These are phyloP conservation scores for Oryza brachyantha DNA, from an alignment of 176 grass and related monocot species.

Conservation along the genomic window DNA sequence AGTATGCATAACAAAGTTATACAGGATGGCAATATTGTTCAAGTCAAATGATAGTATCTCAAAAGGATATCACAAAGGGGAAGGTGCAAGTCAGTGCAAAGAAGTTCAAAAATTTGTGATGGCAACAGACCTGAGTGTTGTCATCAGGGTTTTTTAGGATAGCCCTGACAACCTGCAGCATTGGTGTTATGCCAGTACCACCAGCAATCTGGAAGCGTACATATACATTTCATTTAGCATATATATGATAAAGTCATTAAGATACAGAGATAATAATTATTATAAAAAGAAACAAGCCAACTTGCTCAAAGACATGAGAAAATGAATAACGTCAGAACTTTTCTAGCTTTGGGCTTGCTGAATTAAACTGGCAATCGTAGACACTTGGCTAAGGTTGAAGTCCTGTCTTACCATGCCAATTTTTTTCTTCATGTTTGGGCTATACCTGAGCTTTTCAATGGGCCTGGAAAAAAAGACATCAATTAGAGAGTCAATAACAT, in stretches of 20 bases:
- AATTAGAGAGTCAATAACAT: constrained; percentile 13
- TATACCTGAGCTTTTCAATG: constrained; percentile 98
- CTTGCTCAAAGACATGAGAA: not conserved
- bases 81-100: not conserved
- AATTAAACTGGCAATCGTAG: constrained; percentile 1
- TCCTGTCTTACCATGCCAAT: constrained; percentile 86
- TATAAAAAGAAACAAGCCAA: not conserved
- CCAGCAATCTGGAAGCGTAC: constrained; percentile 73
- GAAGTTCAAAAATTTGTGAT: not conserved
- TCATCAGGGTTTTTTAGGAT: constrained; percentile 96
- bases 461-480: constrained; percentile 58
- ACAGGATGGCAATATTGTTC: not conserved
- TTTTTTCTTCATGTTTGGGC: constrained; percentile 94
- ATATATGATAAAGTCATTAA: not conserved
- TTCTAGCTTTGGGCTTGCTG: not conserved
- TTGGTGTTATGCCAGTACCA: constrained; percentile 92
- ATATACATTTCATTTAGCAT: constrained; percentile 4
- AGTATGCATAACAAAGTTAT: not conserved
- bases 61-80: not conserved
- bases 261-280: not conserved
- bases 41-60: constrained; percentile 22
- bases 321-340: not conserved
- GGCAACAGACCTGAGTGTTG: constrained; percentile 67
- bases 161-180: constrained; percentile 95
- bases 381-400: not conserved